Conservation (phyloP, 2,329 filamentous ascomycete genomes). For the Penicillium sclerotiorum region DNA sequence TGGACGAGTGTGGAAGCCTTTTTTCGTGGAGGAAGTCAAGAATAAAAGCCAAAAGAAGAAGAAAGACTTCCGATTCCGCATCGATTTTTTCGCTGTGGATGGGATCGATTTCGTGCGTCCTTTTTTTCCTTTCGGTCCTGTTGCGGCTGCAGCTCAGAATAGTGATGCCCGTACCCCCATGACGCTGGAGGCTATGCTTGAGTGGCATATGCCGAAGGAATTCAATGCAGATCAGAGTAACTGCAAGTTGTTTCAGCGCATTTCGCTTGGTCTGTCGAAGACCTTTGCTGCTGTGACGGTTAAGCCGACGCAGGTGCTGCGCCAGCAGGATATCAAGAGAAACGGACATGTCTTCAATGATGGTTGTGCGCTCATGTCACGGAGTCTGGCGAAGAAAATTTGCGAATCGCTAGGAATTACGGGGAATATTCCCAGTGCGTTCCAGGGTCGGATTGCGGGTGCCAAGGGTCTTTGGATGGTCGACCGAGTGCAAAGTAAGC, state of each 20-base stretch:
- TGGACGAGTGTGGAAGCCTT: constrained; percentile 48
- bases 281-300: constrained; percentile 44
- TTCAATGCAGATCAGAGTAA: constrained; percentile 42
- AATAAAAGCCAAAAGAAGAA: constrained; percentile 32
- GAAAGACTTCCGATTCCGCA: constrained; percentile 30
- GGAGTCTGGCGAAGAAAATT: constrained; percentile 51
- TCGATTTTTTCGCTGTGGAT: constrained; percentile 50
- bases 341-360: constrained; percentile 49
- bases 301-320: constrained; percentile 40
- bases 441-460: constrained; percentile 62
- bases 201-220: constrained; percentile 48
- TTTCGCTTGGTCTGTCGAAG: constrained; percentile 48
- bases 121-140: constrained; percentile 1
- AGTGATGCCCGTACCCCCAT: constrained; percentile 39
- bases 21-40: constrained; percentile 47
- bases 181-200: constrained; percentile 41
- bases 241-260: constrained; percentile 50
- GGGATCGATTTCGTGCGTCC: constrained; percentile 44
- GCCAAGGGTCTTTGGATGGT: constrained; percentile 66
- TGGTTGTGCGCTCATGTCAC: constrained; percentile 59
- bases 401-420: constrained; percentile 41
- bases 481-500: constrained; percentile 40
- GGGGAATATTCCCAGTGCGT: constrained; percentile 49
- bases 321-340: constrained; percentile 30
- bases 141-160: constrained; percentile 26